phyloP scores from a whole-genome alignment of 345 rosid genomes.

The Salix suchowensis region DNA sequence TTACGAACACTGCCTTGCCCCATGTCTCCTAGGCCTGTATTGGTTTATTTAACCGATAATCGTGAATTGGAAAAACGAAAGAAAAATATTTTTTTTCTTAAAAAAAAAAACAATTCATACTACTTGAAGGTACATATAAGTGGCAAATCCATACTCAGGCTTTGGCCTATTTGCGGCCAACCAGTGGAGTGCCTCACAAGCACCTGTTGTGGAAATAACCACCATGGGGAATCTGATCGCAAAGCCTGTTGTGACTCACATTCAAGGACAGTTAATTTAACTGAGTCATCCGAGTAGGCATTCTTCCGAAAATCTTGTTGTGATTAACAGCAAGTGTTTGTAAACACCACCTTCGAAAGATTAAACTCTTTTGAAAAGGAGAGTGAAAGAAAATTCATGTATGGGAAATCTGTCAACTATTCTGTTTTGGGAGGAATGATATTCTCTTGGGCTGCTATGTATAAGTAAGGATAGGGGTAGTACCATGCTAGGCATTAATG shows the following conservation, averaged over 20 bases:
- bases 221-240: slow-evolving; percentile 5
- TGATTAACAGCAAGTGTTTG: slow-evolving; percentile 54
- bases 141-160: not conserved
- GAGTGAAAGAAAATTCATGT: slow-evolving; percentile 25
- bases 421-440: not conserved
- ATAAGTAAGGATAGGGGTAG: not conserved
- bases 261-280: slow-evolving; percentile 41
- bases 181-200: not conserved
- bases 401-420: not conserved
- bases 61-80: not conserved
- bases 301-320: slow-evolving; percentile 54
- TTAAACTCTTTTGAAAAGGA: slow-evolving; percentile 45
- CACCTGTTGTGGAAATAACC: not conserved
- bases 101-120: not conserved
- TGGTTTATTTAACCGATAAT: not conserved
- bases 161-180: not conserved
- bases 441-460: not conserved
- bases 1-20: not conserved
- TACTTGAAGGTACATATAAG: not conserved
- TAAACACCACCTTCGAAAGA: slow-evolving; percentile 43
- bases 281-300: slow-evolving; percentile 45
- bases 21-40: not conserved
- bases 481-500: not conserved
- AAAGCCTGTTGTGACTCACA: slow-evolving; percentile 13
- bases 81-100: not conserved